A percentile compares a stretch with the other conserved stretches of the same genome.
These are phyloP conservation scores for Alternaria hordeiaustralica DNA, from an alignment of 2,329 filamentous ascomycete species.

Conservation along the genomic window DNA sequence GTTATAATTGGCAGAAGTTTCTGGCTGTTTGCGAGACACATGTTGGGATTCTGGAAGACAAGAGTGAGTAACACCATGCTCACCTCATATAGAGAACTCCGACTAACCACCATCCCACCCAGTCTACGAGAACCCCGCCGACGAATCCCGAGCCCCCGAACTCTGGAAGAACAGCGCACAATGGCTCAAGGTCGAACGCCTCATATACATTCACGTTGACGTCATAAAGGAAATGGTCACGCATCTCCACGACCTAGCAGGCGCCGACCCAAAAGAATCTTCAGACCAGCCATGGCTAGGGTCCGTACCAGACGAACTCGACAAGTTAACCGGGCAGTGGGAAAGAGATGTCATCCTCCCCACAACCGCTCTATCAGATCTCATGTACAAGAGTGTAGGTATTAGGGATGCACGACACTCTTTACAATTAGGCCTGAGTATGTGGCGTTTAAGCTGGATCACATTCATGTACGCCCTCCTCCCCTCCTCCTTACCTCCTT, in stretches of 20 bases:
- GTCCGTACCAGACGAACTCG: conserved; percentile 50
- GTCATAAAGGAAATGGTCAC: conserved; percentile 55
- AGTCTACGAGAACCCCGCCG: conserved; percentile 61
- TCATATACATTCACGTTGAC: conserved; percentile 59
- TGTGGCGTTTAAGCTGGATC: conserved; percentile 68
- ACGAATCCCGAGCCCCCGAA: conserved; percentile 60
- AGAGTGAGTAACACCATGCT: no score
- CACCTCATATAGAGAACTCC: no score
- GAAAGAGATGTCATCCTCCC: conserved; percentile 60
- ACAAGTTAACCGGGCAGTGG: conserved; percentile 56
- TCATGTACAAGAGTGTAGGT: conserved; percentile 61
- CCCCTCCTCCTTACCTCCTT: no score
- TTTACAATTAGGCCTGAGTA: conserved; percentile 56
- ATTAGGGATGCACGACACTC: conserved; percentile 60
- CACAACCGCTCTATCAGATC: conserved; percentile 57
- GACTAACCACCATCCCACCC: neutral
- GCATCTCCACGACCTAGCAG: conserved; percentile 52
- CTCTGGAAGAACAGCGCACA: conserved; percentile 59
- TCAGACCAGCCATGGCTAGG: conserved; percentile 50
- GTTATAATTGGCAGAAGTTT: conserved; percentile 55
- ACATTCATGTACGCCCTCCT: conserved; percentile 66
- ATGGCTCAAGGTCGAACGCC: conserved; percentile 61
- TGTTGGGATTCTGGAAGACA: conserved; percentile 54
- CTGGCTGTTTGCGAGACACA: conserved; percentile 56
- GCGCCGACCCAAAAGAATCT: conserved; percentile 35